Evolutionary conservation across 371 early-diverging fungal species (phyloP), one percentile per base, ranked within the genome.

Genomic region (Mucor circinelloides): DNA sequence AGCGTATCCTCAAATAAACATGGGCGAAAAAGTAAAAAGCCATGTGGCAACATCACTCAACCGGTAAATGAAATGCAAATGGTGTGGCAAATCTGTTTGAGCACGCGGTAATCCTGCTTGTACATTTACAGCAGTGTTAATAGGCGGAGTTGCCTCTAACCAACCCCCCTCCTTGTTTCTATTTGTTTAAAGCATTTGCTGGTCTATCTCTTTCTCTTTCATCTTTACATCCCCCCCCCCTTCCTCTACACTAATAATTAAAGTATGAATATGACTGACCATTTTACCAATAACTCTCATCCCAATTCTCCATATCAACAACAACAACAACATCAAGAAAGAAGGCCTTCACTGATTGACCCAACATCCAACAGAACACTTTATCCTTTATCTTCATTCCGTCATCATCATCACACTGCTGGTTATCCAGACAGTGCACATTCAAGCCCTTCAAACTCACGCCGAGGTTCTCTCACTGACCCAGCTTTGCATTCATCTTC

Each of bases 381-480:
- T 12, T 73, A 73, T 36, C 73, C 73, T n/a, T 32, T 72, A 10
- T 66, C 59, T 28, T 52, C 66, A 44, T 60, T 67, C 46, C 67
- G 72, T 25, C 67, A 58, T 60, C 62, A 60, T 32, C 61, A 65
- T 34, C 69, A 59, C 31, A 50, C 44, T 19, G 36, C 44, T 50
- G 50, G 50, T 6, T 50, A 23, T 50, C 12, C 50, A 25, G 65
- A 70, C 21, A 58, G 66, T 21, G 31, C 56, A 13, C 64, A 54
- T 17, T 58, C 68, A 8, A 72, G 70, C 31, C 73, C 75, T 31
- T 70, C 73, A 25, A 70, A 44, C 25, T 75, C 75, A 52, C 70
- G 79, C 57, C 63, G 79, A 68, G 74, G 74, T 6, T 76, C 79
- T n/a, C 27, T 73, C 13, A 75, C 76, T 3, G 73, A 73, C 64